Conservation (phyloP, 139 green algal genomes). For the Marvania coccoides region DNA sequence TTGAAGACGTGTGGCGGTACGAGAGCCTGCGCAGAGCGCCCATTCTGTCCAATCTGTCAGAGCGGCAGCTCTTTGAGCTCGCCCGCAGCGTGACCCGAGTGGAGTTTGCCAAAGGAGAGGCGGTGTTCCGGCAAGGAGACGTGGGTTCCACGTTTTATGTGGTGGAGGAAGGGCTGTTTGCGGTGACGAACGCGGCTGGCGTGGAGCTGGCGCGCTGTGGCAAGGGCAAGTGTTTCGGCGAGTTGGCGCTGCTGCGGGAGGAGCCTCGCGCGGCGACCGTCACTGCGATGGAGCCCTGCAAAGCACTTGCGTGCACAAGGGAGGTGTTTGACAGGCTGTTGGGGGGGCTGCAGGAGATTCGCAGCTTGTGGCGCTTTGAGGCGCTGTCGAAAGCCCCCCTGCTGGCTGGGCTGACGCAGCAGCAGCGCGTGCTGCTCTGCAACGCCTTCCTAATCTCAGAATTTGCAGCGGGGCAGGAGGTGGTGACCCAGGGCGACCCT, state of each 20-base stretch:
- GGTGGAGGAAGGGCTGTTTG: constrained; percentile 69
- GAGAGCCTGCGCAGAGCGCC: constrained; percentile 75
- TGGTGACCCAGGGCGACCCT: constrained; percentile 56
- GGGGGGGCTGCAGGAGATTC: constrained; percentile 61
- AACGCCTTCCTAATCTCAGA: constrained; percentile 14
- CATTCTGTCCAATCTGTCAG: constrained; percentile 60
- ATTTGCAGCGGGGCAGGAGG: constrained; percentile 31
- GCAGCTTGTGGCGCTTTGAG: constrained; percentile 80
- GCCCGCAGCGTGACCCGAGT: constrained; percentile 43
- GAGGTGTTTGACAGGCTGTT: constrained; percentile 62
- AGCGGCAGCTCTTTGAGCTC: constrained; percentile 74
- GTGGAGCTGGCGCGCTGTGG: constrained; percentile 51
- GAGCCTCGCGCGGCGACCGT: constrained; percentile 45
- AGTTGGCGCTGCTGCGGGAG: constrained; percentile 74
- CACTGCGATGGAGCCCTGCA: constrained; percentile 7
- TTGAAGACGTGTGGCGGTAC: constrained; percentile 76
- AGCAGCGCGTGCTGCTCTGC: constrained; percentile 45
- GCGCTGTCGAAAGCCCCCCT: constrained; percentile 59
- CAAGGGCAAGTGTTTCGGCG: constrained; percentile 81
- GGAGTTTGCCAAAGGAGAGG: constrained; percentile 11
- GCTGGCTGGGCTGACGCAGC: constrained; percentile 29
- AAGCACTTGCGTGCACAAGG: constrained; percentile 53
- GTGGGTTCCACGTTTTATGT: constrained; percentile 80
- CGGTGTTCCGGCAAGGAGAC: constrained; percentile 51
- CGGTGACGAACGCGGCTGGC: constrained; percentile 44